These are phyloP conservation scores for Uncinocarpus reesii DNA, from an alignment of 2,329 filamentous ascomycete genomes.

Conservation along the genomic window DNA sequence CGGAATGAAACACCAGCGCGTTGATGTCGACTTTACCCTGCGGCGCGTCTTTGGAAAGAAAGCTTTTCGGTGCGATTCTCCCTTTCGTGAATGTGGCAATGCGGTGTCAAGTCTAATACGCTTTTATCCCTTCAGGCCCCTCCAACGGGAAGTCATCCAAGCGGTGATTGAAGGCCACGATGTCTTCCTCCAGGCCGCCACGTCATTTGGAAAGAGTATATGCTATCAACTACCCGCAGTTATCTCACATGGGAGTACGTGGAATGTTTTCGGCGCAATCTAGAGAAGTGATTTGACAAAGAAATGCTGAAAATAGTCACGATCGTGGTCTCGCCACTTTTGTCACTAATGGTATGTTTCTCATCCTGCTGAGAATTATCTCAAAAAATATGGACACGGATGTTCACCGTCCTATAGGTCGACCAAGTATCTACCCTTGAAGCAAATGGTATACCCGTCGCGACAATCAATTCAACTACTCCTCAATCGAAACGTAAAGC, in stretches of 20 bases:
- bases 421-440: conserved; percentile 81
- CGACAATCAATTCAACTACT: conserved; percentile 79
- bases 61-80: conserved; percentile 52
- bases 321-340: conserved; percentile 76
- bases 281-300: neutral
- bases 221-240: conserved; percentile 94
- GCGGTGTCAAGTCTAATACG: neutral
- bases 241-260: conserved; percentile 71
- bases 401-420: conserved; percentile 53
- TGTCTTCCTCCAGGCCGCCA: conserved; percentile 77
- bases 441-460: conserved; percentile 64
- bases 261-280: neutral
- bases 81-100: neutral
- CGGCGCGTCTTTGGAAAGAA: conserved; percentile 62
- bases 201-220: conserved; percentile 78
- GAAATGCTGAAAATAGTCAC: conserved; percentile 50
- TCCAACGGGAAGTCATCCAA: conserved; percentile 78
- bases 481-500: conserved; percentile 51
- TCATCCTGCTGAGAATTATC: no score
- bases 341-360: conserved; percentile 74
- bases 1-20: conserved; percentile 23
- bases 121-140: conserved; percentile 46
- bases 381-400: no score
- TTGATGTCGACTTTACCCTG: conserved; percentile 64
- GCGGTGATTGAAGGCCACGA: conserved; percentile 73